Conservation (phyloP, 2,329 filamentous ascomycete species). For the Pseudogymnoascus sp. region DNA sequence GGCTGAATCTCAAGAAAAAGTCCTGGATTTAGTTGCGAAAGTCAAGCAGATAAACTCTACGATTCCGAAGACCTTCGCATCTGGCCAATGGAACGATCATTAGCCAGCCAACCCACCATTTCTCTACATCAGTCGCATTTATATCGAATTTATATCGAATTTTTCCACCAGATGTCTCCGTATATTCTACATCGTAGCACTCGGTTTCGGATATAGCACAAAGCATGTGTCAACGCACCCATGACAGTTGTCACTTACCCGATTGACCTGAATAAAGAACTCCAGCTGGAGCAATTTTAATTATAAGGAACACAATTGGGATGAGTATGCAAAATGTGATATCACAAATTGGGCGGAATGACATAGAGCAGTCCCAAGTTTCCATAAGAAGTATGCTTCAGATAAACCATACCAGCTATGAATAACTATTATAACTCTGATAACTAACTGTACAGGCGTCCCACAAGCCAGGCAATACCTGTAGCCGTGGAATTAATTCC, state of each 20-base stretch:
- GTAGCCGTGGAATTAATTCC: not conserved
- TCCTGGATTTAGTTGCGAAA: conserved; percentile 20
- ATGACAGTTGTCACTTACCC: conserved; percentile 20
- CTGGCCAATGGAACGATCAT: conserved; percentile 20
- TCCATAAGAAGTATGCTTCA: not conserved
- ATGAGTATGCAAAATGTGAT: no score
- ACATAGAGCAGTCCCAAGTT: not conserved
- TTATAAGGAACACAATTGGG: no score
- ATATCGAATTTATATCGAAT: conserved; percentile 21
- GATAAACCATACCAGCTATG: not conserved
- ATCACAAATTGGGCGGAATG: no score
- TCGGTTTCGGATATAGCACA: conserved; percentile 18
- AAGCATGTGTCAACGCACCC: conserved; percentile 20
- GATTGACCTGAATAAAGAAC: conserved; percentile 24
- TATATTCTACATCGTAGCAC: conserved; percentile 26
- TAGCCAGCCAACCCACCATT: conserved; percentile 20
- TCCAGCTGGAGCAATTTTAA: no score
- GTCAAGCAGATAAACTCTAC: conserved; percentile 19
- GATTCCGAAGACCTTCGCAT: conserved; percentile 17
- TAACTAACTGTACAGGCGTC: not conserved
- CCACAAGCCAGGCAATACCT: not conserved
- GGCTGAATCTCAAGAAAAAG: conserved; percentile 19
- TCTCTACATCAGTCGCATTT: conserved; percentile 22
- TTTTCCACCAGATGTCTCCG: conserved; percentile 24
- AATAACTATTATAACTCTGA: not conserved